These are phyloP conservation scores for Fusarium ramigenum DNA, from an alignment of 2,329 filamentous ascomycete genomes.

Conservation along the genomic window DNA sequence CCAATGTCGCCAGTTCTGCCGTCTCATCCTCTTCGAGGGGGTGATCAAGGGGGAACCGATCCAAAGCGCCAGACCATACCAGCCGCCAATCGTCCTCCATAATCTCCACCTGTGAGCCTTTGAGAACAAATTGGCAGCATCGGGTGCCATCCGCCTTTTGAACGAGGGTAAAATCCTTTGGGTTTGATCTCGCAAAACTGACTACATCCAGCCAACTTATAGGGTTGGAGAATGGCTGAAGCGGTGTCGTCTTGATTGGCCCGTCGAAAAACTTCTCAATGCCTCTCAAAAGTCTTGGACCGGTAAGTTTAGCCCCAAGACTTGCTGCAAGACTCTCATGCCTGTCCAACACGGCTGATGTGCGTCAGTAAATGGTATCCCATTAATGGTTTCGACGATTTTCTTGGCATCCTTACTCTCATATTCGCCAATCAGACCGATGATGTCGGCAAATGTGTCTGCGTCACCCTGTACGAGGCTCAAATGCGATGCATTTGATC, in stretches of 20 bases:
- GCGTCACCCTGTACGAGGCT: slow-evolving; percentile 62
- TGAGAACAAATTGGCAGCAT: slow-evolving; percentile 83
- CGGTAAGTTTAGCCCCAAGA: slow-evolving; percentile 83
- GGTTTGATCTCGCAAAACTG: slow-evolving; percentile 82
- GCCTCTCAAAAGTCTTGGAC: slow-evolving; percentile 83
- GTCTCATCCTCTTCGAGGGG: slow-evolving; percentile 87
- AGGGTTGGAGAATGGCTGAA: slow-evolving; percentile 67
- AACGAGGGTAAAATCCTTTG: slow-evolving; percentile 78
- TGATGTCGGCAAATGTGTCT: slow-evolving; percentile 78
- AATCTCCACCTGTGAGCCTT: slow-evolving; percentile 84
- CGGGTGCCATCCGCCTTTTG: slow-evolving; percentile 74
- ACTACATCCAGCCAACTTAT: slow-evolving; percentile 89
- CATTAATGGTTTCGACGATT: not conserved
- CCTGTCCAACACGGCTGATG: slow-evolving; percentile 76
- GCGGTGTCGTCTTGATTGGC: slow-evolving; percentile 65
- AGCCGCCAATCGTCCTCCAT: slow-evolving; percentile 87
- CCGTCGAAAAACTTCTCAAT: slow-evolving; percentile 89
- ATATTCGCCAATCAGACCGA: slow-evolving; percentile 80
- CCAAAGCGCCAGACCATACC: slow-evolving; percentile 83
- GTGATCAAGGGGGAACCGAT: slow-evolving; percentile 80
- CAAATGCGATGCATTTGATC: slow-evolving; percentile 55
- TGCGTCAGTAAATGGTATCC: slow-evolving; percentile 27
- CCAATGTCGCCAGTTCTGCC: slow-evolving; percentile 83
- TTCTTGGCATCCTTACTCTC: slow-evolving; percentile 60
- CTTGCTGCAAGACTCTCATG: slow-evolving; percentile 89